Base-by-base conservation (phyloP, 768 basidiomycete species). In the Xanthoconium stramineum region DNA sequence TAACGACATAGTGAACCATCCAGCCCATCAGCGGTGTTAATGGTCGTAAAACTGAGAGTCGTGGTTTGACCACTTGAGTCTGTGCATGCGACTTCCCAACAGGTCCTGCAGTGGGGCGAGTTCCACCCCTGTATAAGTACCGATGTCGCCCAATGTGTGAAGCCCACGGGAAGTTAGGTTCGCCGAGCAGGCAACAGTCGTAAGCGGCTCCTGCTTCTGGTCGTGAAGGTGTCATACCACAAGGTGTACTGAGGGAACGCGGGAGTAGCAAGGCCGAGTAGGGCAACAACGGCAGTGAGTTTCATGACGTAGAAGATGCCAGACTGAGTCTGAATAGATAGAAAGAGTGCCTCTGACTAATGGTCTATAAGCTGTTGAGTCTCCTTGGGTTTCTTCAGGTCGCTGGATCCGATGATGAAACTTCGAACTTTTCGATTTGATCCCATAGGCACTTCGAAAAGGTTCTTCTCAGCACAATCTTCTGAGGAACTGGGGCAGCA, bases 31-130 rank as follows among this genome's bases (percentile, higher is more conserved):
- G 9, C 6, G 33, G 8, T 12, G 12, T 88, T 83, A 24, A 88
- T 71, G 2, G 79, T 84, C 2, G 80, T 67, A 11, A 86, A 65
- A 40, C 74, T 77, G 66, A 85, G 73, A 51, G 65, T 77, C 53
- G 57, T 75, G 24, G 62, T 62, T 1, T 53, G 60, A 5, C 73
- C 73, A 6, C 57, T 44, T 6, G 52, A 29, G 50, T 56, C 12
- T 36, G 74, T 73, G 68, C 76, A 85, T 7, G 79, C 77, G 59
- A 87, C 64, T 55, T 75, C 52, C 83, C 83, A 88, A 69, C 86
- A 88, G 28, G 77, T 76, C 2, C 83, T 83, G 61, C 85, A 88
- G 43, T 74, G 70, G 2, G 67, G 57, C 2, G 83, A 85, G 65
- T 82, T 76, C 69, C 9, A 35, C 7, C 67, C 24, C 24, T 24